Evolutionary conservation across 768 basidiomycete genomes (phyloP), one percentile per base, ranked within the genome.

Genomic region (Amanita fuliginea): DNA sequence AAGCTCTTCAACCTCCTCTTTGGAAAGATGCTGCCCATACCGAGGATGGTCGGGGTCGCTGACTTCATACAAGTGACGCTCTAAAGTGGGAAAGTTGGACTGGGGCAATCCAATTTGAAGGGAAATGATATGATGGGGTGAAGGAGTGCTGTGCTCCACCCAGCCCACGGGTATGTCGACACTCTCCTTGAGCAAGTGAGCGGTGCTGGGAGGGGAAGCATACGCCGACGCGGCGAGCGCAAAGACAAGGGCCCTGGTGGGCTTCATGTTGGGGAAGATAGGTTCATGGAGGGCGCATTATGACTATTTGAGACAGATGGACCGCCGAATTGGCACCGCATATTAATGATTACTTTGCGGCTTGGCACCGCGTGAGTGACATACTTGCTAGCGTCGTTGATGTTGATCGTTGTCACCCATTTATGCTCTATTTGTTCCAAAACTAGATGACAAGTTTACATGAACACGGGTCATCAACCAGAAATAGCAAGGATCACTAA

Each of bases 1-100:
- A 41, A 86, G 67, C 3, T 59, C 70, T 22, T 85, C 81, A 2
- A 81, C 80, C 53, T 86, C 77, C 49, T 73, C 75, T 63, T 83
- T 83, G 35, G 81, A 74, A 42, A 86, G 63, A 55, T 79, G 70
- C n/a, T 69, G 66, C 0, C 78, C 79, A 50, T 65, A 79, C 54
- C 74, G 71, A 30, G 63, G 57, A 48, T 80, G 77, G 42, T 57
- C 61, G 0, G 78, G 80, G 50, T 81, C 68, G 56, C 76, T 78
- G 37, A 80, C 68, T 60, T 80, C 73, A 55, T 67, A 75, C 3
- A 82, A 65, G 53, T 74, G 72, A 40, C 69, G 61, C 56, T 79
- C 73, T 5, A 81, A 63, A 21, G 65, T 60, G 52, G 64, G 53
- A 51, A 78, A 74, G 56, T 75, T 67, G 24, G 70, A 68, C 53